These are phyloP conservation scores for Colletotrichum sojae DNA, from an alignment of 2,329 filamentous ascomycete genomes.

Conservation along the genomic window DNA sequence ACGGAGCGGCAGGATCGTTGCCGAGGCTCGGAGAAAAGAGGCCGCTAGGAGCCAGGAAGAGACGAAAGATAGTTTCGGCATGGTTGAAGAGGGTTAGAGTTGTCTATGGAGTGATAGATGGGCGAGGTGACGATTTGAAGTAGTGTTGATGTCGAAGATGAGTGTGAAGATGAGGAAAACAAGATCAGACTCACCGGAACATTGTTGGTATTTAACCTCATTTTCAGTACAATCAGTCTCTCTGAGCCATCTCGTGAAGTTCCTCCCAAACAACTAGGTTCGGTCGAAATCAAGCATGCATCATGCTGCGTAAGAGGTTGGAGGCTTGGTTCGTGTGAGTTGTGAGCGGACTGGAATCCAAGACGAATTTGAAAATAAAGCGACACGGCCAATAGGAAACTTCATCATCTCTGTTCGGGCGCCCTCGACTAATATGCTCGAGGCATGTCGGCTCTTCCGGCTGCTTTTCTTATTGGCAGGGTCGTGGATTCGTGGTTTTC, in stretches of 20 bases:
- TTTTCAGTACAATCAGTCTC: neutral
- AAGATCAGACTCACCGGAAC: neutral
- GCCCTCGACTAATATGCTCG: neutral
- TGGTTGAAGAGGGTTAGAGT: neutral
- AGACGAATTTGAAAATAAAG: neutral
- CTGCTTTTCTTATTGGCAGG: neutral
- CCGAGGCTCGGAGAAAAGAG: neutral
- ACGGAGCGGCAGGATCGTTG: constrained; percentile 3
- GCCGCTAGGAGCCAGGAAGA: neutral
- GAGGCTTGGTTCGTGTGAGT: neutral
- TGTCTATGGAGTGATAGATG: neutral
- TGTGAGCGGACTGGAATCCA: neutral
- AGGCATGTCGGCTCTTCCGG: neutral
- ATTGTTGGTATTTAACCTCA: neutral
- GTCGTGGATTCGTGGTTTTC: neutral
- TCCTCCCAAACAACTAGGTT: neutral
- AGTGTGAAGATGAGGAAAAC: neutral
- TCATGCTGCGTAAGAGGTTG: neutral
- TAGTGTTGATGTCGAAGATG: neutral
- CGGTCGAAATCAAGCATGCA: neutral
- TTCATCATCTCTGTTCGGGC: no score
- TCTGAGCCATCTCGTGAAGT: neutral
- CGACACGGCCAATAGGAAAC: constrained; percentile 1
- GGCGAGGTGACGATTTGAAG: neutral
- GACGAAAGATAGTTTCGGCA: neutral